These are phyloP conservation scores for Ocimum tenuiflorum DNA, from an alignment of 257 asterid species.

Conservation along the genomic window DNA sequence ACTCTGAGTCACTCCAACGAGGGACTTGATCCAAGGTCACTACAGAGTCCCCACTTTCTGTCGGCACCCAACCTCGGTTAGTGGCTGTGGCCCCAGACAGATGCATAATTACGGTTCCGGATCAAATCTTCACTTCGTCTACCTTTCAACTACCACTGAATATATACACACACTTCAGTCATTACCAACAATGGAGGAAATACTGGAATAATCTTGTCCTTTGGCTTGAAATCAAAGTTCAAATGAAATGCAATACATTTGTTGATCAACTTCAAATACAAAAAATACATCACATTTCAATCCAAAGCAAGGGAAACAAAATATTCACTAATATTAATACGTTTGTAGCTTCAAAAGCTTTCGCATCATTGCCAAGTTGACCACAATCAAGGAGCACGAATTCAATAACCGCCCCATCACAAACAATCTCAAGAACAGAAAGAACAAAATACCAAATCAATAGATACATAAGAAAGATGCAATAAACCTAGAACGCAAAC, in stretches of 20 bases:
- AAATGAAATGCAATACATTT: not conserved
- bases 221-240: not conserved
- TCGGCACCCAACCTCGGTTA: conserved; percentile 63
- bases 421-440: not conserved
- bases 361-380: conserved; percentile 6
- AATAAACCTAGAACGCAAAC: too few relatives aligned
- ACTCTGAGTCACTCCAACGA: conserved; percentile 71
- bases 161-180: conserved; percentile 18
- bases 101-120: conserved; percentile 37
- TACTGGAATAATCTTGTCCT: too few relatives aligned
- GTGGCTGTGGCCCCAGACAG: conserved; percentile 49
- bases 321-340: too few relatives aligned
- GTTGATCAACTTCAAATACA: conserved; percentile 12
- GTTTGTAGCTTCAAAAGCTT: not conserved
- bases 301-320: too few relatives aligned
- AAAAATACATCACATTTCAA: not conserved
- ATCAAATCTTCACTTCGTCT: conserved; percentile 23
- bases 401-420: not conserved
- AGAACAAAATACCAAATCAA: not conserved
- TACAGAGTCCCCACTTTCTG: conserved; percentile 64
- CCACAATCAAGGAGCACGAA: conserved; percentile 16
- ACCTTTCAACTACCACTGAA: conserved; percentile 22
- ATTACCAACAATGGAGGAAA: conserved; percentile 1
- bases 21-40: conserved; percentile 83
- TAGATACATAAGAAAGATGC: not conserved